Evolutionary conservation across 2,329 filamentous ascomycete species (phyloP).

Genomic region (Alternaria incomplexa): DNA sequence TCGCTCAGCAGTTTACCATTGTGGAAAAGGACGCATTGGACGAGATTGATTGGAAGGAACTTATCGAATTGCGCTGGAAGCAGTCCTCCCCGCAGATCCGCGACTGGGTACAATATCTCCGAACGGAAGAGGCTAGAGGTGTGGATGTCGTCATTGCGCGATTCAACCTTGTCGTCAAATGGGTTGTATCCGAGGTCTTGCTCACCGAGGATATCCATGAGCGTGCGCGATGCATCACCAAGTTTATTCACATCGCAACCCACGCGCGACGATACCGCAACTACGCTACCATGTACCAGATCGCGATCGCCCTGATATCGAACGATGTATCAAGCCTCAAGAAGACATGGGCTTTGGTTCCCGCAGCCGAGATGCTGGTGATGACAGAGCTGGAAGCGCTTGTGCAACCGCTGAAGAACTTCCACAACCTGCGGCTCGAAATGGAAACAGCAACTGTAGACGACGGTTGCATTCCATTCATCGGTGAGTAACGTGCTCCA

Average conservation of each 20-base stretch:
- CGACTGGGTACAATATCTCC: conserved; percentile 83
- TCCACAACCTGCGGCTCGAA: conserved; percentile 75
- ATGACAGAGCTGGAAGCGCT: conserved; percentile 73
- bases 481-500: conserved; percentile 61
- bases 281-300: conserved; percentile 82
- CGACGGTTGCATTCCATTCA: conserved; percentile 80
- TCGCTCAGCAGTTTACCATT: conserved; percentile 83
- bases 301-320: conserved; percentile 77
- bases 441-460: conserved; percentile 75
- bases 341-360: conserved; percentile 74
- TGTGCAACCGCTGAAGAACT: conserved; percentile 79
- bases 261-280: conserved; percentile 79
- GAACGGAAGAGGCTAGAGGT: conserved; percentile 72
- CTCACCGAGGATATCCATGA: conserved; percentile 75
- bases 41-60: conserved; percentile 86
- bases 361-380: conserved; percentile 67
- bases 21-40: conserved; percentile 86
- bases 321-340: conserved; percentile 72
- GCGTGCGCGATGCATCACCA: conserved; percentile 76
- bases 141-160: conserved; percentile 85
- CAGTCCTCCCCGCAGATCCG: conserved; percentile 69
- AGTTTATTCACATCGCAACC: conserved; percentile 80
- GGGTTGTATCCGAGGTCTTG: conserved; percentile 80
- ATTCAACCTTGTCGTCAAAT: conserved; percentile 89
- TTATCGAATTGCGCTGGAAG: conserved; percentile 84